Evolutionary conservation across 495 filamentous ascomycete species (phyloP).

Genomic region (Daldinia loculata): DNA sequence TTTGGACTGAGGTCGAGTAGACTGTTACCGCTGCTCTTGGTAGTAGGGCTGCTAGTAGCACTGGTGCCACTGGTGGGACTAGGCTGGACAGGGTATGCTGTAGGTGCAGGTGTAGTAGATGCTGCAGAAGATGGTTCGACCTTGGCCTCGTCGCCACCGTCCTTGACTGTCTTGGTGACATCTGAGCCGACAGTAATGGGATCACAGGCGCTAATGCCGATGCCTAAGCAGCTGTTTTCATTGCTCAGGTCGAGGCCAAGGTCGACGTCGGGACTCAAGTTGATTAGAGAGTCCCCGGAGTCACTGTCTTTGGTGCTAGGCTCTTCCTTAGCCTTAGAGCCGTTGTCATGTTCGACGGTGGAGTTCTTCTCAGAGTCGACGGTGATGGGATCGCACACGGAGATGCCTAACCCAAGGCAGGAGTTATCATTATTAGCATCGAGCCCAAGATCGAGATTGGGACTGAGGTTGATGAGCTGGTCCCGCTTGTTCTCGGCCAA

Average conservation of each 20-base stretch:
- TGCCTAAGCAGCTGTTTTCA: constrained; percentile 39
- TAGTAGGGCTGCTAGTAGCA: constrained; percentile 4
- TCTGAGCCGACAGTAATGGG: constrained; percentile 41
- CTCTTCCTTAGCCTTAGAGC: background rate
- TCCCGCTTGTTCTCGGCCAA: constrained; percentile 25
- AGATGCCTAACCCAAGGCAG: constrained; percentile 42
- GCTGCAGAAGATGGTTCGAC: background rate
- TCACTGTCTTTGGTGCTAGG: constrained; percentile 2
- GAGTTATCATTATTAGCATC: constrained; percentile 30
- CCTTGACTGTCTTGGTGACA: constrained; percentile 19
- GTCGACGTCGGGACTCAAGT: constrained; percentile 20
- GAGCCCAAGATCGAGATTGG: constrained; percentile 18
- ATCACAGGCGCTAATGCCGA: constrained; percentile 47
- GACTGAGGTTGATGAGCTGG: constrained; percentile 29
- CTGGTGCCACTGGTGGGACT: background rate
- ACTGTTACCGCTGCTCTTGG: constrained; percentile 1
- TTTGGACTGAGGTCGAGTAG: constrained; percentile 19
- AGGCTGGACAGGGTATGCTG: background rate
- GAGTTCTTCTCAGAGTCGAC: constrained; percentile 26
- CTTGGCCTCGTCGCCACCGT: background rate
- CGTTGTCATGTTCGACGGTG: constrained; percentile 8
- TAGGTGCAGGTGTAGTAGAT: background rate
- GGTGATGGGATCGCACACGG: constrained; percentile 47
- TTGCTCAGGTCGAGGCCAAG: constrained; percentile 23
- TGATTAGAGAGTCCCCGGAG: constrained; percentile 18